Base-by-base conservation (phyloP, 1,139 yeast species). In the Suhomyces guaymorum region DNA sequence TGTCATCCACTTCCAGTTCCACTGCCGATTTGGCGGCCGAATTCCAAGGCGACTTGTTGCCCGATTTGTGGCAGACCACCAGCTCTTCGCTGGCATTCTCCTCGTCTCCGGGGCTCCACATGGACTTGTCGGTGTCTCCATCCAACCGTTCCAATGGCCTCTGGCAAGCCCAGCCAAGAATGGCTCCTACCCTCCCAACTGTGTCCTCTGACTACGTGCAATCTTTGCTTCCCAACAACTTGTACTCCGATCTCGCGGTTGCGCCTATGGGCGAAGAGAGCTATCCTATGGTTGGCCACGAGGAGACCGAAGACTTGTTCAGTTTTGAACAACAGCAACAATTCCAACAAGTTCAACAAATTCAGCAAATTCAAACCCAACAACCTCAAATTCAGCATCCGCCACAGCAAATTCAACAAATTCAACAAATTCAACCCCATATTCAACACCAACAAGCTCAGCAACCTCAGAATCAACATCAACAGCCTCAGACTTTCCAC, bases 41-140 rank as follows among this genome's bases (percentile, higher is more conserved):
- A 15, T 47, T 43, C 31, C 48, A 50, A 24, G 52, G 52, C 11
- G 68, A 59, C 33, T 56, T 63, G 38, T 57, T 63, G 45, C 60
- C 66, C 7, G 70, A 62, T 31, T 56, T 64, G 39, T 64, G 70
- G 70, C 63, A 54, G 33, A 48, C 57, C 11, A 33, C 43, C 7
- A 25, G 45, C 10, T 38, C 41, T 34, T 11, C 40, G 9, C 16
- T 28, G 13, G 20, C 33, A 8, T 19, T 28, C 21, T 24, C 36
- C 2, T 31, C 39, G 7, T 32, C 35, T 6, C 30, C 33, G 5
- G 31, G 30, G 19, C 19, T 17, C 19, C 19, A 17, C 19, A 28
- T 26, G 7, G 23, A 31, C 15, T 36, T 37, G 21, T 22, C 37
- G 17, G 30, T 23, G 15, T 26, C 28, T 22, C 30, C n/a, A n/a